Percentiles rank a stretch among this genome's conserved stretches.
phyloP scores from a whole-genome alignment of 139 green algal species.

The Chloropicon primus region DNA sequence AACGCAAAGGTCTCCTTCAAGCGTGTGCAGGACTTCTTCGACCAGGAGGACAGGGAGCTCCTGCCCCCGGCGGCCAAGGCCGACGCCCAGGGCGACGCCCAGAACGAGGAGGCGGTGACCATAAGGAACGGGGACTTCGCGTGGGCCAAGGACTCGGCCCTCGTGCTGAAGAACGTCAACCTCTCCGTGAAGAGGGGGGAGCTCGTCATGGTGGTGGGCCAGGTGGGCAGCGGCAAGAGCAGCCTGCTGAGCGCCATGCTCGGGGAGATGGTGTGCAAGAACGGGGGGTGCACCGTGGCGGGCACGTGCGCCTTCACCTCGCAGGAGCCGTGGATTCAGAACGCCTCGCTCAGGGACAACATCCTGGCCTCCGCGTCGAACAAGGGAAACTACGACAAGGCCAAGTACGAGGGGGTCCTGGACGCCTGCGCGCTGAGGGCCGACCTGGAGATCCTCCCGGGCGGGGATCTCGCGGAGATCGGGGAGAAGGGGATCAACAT shows the following conservation, averaged over 20 bases:
- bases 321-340: constrained; percentile 82
- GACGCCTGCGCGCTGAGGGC: constrained; percentile 33
- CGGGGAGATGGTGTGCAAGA: constrained; percentile 48
- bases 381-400: constrained; percentile 13
- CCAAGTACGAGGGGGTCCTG: constrained; percentile 37
- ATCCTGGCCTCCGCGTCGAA: constrained; percentile 11
- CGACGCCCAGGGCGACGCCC: background rate
- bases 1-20: constrained; percentile 52
- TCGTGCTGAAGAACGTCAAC: constrained; percentile 25
- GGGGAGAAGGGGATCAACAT: constrained; percentile 76
- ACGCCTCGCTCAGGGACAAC: constrained; percentile 70
- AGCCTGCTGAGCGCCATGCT: constrained; percentile 59
- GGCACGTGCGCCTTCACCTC: constrained; percentile 43
- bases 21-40: background rate
- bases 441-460: constrained; percentile 37
- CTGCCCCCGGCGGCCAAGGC: constrained; percentile 5
- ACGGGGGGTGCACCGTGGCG: constrained; percentile 12
- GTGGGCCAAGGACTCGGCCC: constrained; percentile 7
- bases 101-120: constrained; percentile 17
- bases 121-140: constrained; percentile 21
- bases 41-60: constrained; percentile 36
- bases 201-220: constrained; percentile 62
- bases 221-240: constrained; percentile 64
- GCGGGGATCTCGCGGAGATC: constrained; percentile 45
- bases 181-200: constrained; percentile 26